Evolutionary conservation across 768 basidiomycete species (phyloP), one percentile per base, ranked within the genome.

Genomic region (Phlebiopsis flavidoalba): DNA sequence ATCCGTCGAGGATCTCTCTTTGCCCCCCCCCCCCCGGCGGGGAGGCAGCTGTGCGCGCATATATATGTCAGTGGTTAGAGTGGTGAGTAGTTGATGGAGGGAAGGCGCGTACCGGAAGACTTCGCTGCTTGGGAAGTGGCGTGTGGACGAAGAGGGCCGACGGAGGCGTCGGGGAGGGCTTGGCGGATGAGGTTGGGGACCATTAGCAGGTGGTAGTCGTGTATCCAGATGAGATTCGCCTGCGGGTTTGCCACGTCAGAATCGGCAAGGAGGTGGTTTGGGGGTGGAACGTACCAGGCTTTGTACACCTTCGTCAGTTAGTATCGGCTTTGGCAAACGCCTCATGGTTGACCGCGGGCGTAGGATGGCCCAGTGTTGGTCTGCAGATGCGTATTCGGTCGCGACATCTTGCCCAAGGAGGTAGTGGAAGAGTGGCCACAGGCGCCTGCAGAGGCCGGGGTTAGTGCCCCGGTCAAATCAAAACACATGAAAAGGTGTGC

Each of bases 371-470:
- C 94, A 99, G 68, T 91, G 80, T 2, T 83, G 79, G 70, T 94
- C 93, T 31, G 93, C 93, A 3, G 89, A 89, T 1, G 90, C 86
- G 66, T 91, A 90, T 67, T 94, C 92, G 26, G 88, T 88, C 8
- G 91, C 90, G 61, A 95, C 93, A 71, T 98, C 97, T 72, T 96
- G 95, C 91, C 95, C 97, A 58, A 98, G 87, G 59, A 98, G 85
- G 72, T 98, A 98, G 76, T 98, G 97, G 83, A 98, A 97, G 46
- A 98, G 77, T 1, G 96, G 96, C 95, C 96, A 99, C 48, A 99
- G 85, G 43, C n/a, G n/a, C 88, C 94, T 96, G 67, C 24, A 51
- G 15, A 40, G 26, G 45, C 0, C 50, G 33, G n/a, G 33, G 59
- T 63, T 55, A 63, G 58, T 46, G 26, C 15, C n/a, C n/a, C 26